A percentile compares a stretch with the other conserved stretches of the same genome.
phyloP scores from a whole-genome alignment of 1,139 yeast genomes.

The Schizosaccharomyces versatilis region DNA sequence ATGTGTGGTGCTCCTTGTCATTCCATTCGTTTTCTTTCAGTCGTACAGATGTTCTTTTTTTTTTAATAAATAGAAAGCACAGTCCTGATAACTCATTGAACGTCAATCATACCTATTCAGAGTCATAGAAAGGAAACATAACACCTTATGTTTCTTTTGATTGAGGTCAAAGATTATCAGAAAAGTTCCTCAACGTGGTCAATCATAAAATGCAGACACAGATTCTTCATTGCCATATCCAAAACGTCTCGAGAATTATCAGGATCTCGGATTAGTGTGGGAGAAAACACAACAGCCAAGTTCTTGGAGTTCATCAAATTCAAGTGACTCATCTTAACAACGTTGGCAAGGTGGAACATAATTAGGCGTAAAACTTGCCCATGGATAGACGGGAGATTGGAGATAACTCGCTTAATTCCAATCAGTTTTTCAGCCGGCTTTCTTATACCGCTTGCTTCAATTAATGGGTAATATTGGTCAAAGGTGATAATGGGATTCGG shows the following conservation, averaged over 20 bases:
- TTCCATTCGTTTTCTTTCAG: no score
- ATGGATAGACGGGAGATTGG: not conserved
- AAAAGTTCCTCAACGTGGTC: constrained; percentile 15
- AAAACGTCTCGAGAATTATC: constrained; percentile 64
- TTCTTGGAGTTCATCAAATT: constrained; percentile 50
- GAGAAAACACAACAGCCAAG: constrained; percentile 84
- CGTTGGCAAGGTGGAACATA: constrained; percentile 33
- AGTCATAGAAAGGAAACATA: no score
- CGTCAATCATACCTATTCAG: no score
- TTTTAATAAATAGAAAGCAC: no score
- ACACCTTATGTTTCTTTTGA: no score
- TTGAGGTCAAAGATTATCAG: no score
- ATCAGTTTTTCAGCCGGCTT: not conserved
- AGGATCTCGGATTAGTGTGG: constrained; percentile 65
- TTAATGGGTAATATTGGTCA: constrained; percentile 42
- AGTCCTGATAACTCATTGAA: no score
- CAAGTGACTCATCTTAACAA: not conserved
- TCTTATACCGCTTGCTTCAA: constrained; percentile 18
- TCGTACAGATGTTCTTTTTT: no score
- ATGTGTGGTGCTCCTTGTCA: no score
- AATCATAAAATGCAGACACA: constrained; percentile 54
- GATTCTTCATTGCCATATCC: constrained; percentile 71
- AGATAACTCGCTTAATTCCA: constrained; percentile 20
- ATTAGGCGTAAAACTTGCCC: constrained; percentile 24
- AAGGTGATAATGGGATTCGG: constrained; percentile 72